Percentiles rank a stretch among this genome's conserved stretches.
Conservation (phyloP, 2,329 filamentous ascomycete genomes). For the Botryotinia convoluta region DNA sequence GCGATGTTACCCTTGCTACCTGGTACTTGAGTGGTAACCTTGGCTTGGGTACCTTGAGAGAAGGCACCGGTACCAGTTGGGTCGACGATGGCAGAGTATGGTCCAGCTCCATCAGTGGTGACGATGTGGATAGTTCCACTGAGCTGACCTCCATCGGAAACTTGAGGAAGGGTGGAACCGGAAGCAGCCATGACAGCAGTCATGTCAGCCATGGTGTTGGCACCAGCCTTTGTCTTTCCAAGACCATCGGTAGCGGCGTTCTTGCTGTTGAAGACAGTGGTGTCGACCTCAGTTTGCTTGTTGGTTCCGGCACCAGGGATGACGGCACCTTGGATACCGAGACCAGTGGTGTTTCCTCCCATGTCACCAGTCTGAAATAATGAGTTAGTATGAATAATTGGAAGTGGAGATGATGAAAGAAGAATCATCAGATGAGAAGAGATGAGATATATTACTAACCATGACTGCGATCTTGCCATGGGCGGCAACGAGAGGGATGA, state of each 20-base stretch:
- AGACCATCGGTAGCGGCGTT: constrained; percentile 51
- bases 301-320: constrained; percentile 45
- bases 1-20: constrained; percentile 43
- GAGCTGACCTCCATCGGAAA: constrained; percentile 55
- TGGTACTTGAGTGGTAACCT: constrained; percentile 53
- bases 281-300: constrained; percentile 46
- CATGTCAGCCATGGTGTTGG: constrained; percentile 57
- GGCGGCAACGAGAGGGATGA: constrained; percentile 55
- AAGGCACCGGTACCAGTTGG: constrained; percentile 52
- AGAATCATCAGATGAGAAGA: not conserved
- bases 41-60: constrained; percentile 50
- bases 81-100: constrained; percentile 58
- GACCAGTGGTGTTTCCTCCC: constrained; percentile 45
- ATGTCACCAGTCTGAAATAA: constrained; percentile 38
- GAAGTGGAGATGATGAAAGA: not conserved
- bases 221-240: constrained; percentile 55
- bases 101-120: constrained; percentile 62
- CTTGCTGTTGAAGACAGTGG: constrained; percentile 51
- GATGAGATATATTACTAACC: constrained; percentile 22
- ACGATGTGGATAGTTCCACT: constrained; percentile 66
- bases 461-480: constrained; percentile 55
- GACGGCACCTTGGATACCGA: constrained; percentile 44
- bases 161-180: constrained; percentile 56
- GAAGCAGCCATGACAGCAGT: constrained; percentile 55
- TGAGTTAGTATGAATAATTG: constrained; percentile 14